Percentiles rank a stretch among this genome's conserved stretches.
phyloP scores from a whole-genome alignment of 768 basidiomycete genomes.

The Ephemerocybe angulata region DNA sequence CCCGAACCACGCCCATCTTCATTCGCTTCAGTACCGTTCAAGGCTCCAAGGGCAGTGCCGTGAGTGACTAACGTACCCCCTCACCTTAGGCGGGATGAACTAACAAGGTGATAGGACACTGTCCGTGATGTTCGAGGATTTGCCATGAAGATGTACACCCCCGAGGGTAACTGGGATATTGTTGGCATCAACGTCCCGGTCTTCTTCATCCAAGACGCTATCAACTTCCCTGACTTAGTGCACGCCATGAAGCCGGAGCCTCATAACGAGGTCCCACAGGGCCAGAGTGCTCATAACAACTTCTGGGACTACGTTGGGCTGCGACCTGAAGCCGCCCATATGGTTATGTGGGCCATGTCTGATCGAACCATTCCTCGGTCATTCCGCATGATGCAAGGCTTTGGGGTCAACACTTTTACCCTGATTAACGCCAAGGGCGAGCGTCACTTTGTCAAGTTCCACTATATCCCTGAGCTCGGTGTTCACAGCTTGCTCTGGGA shows the following conservation, averaged over 20 bases:
- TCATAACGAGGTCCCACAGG: conserved; percentile 72
- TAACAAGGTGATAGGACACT: conserved; percentile 44
- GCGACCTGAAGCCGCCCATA: conserved; percentile 67
- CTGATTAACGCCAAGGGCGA: conserved; percentile 64
- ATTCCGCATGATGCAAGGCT: conserved; percentile 85
- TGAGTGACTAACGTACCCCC: too few relatives aligned
- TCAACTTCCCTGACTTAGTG: conserved; percentile 83
- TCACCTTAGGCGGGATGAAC: background rate
- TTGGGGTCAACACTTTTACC: conserved; percentile 83
- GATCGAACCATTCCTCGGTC: conserved; percentile 85
- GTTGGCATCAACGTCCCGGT: conserved; percentile 81
- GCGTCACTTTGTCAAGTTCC: conserved; percentile 84
- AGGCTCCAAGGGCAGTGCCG: conserved; percentile 74
- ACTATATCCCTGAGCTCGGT: conserved; percentile 77
- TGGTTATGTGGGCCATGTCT: conserved; percentile 83
- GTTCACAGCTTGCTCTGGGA: conserved; percentile 87
- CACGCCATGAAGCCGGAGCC: conserved; percentile 87
- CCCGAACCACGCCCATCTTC: conserved; percentile 71
- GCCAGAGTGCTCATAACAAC: conserved; percentile 75
- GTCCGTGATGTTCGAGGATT: conserved; percentile 87
- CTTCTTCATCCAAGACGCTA: conserved; percentile 77
- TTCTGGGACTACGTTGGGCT: conserved; percentile 84
- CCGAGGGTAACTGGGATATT: conserved; percentile 84
- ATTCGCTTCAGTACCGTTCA: conserved; percentile 85
- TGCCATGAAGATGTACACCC: conserved; percentile 77